A percentile compares a stretch with the other conserved stretches of the same genome.
Evolutionary conservation across 1,284 basidiomycete genomes (phyloP).

Genomic region (Cryptococcus maquisensis): DNA sequence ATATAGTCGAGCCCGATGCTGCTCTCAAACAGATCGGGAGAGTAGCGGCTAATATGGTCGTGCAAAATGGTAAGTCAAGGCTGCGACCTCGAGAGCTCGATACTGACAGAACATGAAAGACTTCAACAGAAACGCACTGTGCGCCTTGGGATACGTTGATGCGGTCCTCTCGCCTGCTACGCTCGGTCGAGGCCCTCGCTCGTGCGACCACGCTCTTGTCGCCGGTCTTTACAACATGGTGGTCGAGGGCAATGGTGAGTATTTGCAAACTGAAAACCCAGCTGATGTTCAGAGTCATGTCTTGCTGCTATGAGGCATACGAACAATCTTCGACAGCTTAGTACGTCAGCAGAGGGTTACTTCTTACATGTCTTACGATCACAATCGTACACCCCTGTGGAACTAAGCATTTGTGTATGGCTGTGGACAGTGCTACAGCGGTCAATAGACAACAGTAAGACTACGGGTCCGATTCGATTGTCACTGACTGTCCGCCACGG

Average conservation of each 20-base stretch:
- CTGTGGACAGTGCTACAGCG: conserved; percentile 6
- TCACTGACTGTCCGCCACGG: too few species aligned
- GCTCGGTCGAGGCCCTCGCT: not conserved
- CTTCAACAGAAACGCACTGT: conserved; percentile 19
- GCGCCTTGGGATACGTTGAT: conserved; percentile 15
- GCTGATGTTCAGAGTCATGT: conserved; percentile 11
- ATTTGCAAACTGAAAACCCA: not conserved
- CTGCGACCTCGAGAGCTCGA: not conserved
- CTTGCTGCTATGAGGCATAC: conserved; percentile 2
- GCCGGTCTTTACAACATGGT: conserved; percentile 37
- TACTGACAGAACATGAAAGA: conserved; percentile 14
- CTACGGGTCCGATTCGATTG: too few species aligned
- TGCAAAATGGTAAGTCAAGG: conserved; percentile 18
- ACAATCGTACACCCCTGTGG: not conserved
- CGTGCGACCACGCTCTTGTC: conserved; percentile 14
- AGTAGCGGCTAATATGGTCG: conserved; percentile 38
- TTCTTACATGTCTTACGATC: too few species aligned
- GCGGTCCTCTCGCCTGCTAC: not conserved
- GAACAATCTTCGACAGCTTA: conserved; percentile 1
- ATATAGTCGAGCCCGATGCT: not conserved
- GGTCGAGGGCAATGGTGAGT: conserved; percentile 30
- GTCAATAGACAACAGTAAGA: too few species aligned
- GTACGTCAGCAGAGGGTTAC: too few species aligned
- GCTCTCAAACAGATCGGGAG: conserved; percentile 28
- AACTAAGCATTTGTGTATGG: conserved; percentile 6